Evolutionary conservation across 768 basidiomycete species (phyloP).

Genomic region (Sarcomyxa edulis): DNA sequence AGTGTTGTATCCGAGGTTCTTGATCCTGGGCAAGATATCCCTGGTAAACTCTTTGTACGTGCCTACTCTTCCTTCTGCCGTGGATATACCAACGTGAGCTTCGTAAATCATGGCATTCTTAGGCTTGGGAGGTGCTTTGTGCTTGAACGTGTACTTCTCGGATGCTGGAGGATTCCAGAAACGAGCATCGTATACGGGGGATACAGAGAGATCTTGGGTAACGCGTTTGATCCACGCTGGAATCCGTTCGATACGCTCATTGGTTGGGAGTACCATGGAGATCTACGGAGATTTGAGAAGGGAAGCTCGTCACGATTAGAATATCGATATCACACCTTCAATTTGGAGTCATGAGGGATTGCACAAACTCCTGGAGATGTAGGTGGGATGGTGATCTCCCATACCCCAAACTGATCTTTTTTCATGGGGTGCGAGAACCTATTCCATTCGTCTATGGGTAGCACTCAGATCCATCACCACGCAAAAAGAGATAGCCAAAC

Average conservation of each 20-base stretch:
- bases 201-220: constrained; percentile 86
- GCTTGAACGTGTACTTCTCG: constrained; percentile 77
- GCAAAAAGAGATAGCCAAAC: constrained; percentile 25
- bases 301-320: background rate
- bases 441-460: constrained; percentile 74
- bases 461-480: background rate
- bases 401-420: constrained; percentile 81
- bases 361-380: constrained; percentile 62
- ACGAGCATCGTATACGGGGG: constrained; percentile 92
- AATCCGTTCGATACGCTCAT: constrained; percentile 82
- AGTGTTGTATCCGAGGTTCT: constrained; percentile 89
- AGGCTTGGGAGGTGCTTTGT: constrained; percentile 64
- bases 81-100: constrained; percentile 97
- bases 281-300: constrained; percentile 48
- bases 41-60: constrained; percentile 94
- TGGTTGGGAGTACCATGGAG: constrained; percentile 80
- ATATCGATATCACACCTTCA: constrained; percentile 61
- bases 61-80: constrained; percentile 80
- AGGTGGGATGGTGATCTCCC: constrained; percentile 78
- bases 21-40: constrained; percentile 82
- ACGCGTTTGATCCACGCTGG: constrained; percentile 95
- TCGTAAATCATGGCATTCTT: constrained; percentile 83
- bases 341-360: constrained; percentile 91
- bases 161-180: constrained; percentile 93
- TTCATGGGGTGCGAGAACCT: constrained; percentile 82